These are phyloP conservation scores for Saccharomyces hybrid DNA, from an alignment of 1,139 yeast genomes.

Conservation along the genomic window DNA sequence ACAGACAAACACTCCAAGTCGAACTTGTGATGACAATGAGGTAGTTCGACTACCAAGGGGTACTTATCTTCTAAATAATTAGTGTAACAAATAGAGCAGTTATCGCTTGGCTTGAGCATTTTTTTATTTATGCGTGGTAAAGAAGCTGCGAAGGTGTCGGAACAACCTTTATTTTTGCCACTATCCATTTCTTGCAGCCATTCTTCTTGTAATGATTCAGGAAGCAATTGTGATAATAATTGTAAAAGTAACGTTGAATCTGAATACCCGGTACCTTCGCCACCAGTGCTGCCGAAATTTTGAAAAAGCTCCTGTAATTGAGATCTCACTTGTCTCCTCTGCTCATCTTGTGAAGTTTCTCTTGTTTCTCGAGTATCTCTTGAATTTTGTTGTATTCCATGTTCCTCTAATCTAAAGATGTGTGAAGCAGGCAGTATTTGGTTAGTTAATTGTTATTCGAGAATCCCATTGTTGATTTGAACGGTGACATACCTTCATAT, in stretches of 20 bases:
- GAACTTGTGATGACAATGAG: constrained; percentile 69
- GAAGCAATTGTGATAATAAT: constrained; percentile 23
- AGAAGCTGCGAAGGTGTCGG: constrained; percentile 63
- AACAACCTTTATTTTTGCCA: constrained; percentile 46
- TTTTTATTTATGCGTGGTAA: constrained; percentile 60
- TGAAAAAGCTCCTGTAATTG: constrained; percentile 20
- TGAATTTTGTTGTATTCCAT: constrained; percentile 18
- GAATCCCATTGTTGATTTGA: background rate
- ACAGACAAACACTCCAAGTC: constrained; percentile 88
- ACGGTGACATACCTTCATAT: constrained; percentile 19
- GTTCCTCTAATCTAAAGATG: background rate
- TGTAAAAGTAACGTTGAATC: constrained; percentile 17
- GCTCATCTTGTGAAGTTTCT: constrained; percentile 6
- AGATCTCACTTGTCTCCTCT: constrained; percentile 17
- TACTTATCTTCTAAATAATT: constrained; percentile 63
- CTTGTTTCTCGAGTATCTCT: constrained; percentile 4
- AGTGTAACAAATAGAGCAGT: constrained; percentile 81
- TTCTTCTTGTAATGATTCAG: constrained; percentile 25
- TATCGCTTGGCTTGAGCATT: constrained; percentile 45
- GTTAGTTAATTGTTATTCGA: constrained; percentile 5
- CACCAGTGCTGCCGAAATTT: constrained; percentile 16
- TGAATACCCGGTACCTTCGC: constrained; percentile 12
- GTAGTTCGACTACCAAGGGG: constrained; percentile 73
- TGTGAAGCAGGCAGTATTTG: constrained; percentile 4
- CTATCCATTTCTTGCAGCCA: constrained; percentile 21